These are phyloP conservation scores for Bipolaris oryzae DNA, from an alignment of 2,329 filamentous ascomycete genomes.

Conservation along the genomic window DNA sequence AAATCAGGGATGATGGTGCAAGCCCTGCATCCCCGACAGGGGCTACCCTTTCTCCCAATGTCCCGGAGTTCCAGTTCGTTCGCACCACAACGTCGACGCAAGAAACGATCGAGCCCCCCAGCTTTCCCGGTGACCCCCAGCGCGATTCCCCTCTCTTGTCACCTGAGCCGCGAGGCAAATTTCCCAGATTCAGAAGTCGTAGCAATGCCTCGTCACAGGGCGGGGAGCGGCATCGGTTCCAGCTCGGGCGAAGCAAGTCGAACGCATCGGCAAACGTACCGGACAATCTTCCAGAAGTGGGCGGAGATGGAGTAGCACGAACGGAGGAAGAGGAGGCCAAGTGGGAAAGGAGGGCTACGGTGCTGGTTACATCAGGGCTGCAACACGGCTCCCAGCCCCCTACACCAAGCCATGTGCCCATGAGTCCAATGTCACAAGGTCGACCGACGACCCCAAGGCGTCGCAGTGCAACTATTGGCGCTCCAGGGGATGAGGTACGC, in stretches of 20 bases:
- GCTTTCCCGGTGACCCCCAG: constrained; percentile 53
- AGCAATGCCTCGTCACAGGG: constrained; percentile 40
- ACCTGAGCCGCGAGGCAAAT: constrained; percentile 35
- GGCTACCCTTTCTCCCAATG: constrained; percentile 37
- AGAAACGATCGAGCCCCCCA: constrained; percentile 77
- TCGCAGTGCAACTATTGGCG: constrained; percentile 46
- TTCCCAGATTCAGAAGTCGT: constrained; percentile 42
- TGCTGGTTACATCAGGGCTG: constrained; percentile 71
- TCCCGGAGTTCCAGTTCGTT: constrained; percentile 77
- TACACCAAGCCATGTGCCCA: constrained; percentile 35
- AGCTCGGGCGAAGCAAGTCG: constrained; percentile 62
- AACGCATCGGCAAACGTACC: constrained; percentile 77
- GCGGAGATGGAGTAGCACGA: constrained; percentile 51
- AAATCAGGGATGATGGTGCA: constrained; percentile 57
- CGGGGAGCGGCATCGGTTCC: constrained; percentile 61
- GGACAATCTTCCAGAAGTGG: constrained; percentile 76
- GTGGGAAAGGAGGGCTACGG: constrained; percentile 95
- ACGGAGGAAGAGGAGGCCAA: constrained; percentile 61
- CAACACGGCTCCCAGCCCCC: constrained; percentile 38
- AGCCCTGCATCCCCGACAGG: constrained; percentile 27
- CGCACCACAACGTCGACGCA: constrained; percentile 81
- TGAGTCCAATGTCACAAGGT: constrained; percentile 23
- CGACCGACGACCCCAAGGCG: constrained; percentile 24
- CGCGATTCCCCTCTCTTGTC: constrained; percentile 38
- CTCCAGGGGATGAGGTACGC: constrained; percentile 49